These are phyloP conservation scores for Nemania diffusa DNA, from an alignment of 2,329 filamentous ascomycete genomes.

Conservation along the genomic window DNA sequence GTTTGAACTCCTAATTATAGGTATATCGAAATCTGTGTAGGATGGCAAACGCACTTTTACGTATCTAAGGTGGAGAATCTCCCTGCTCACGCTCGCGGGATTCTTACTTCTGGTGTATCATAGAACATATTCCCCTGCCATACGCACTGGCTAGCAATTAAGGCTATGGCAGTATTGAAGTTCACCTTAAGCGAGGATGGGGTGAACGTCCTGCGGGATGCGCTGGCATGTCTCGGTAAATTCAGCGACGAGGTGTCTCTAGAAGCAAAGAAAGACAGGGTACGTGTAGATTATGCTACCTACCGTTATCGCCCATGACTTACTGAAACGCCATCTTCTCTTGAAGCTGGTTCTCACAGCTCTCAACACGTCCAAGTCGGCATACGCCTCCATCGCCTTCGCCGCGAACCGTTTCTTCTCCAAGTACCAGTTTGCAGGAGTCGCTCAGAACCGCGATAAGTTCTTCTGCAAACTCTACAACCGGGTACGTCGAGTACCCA, in stretches of 20 bases:
- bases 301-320: neutral
- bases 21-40: neutral
- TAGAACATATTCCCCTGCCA: too few relatives aligned
- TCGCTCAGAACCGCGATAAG: conserved; percentile 61
- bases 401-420: conserved; percentile 76
- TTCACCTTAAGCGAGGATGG: conserved; percentile 81
- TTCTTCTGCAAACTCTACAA: conserved; percentile 83
- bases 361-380: conserved; percentile 82
- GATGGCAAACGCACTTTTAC: neutral
- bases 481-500: conserved; percentile 58
- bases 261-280: conserved; percentile 75
- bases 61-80: neutral
- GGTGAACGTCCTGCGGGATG: conserved; percentile 75
- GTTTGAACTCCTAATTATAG: neutral
- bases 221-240: conserved; percentile 78
- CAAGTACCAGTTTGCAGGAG: conserved; percentile 73
- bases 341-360: conserved; percentile 76
- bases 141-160: neutral
- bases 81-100: too few relatives aligned
- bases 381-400: conserved; percentile 78
- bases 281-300: conserved; percentile 47
- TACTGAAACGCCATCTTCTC: conserved; percentile 28
- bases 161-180: conserved; percentile 69
- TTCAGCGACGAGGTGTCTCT: conserved; percentile 83
- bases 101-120: too few relatives aligned